Evolutionary conservation across 306 rosid species (phyloP), one percentile per base, ranked within the genome.

Genomic region (Vicia sativa): DNA sequence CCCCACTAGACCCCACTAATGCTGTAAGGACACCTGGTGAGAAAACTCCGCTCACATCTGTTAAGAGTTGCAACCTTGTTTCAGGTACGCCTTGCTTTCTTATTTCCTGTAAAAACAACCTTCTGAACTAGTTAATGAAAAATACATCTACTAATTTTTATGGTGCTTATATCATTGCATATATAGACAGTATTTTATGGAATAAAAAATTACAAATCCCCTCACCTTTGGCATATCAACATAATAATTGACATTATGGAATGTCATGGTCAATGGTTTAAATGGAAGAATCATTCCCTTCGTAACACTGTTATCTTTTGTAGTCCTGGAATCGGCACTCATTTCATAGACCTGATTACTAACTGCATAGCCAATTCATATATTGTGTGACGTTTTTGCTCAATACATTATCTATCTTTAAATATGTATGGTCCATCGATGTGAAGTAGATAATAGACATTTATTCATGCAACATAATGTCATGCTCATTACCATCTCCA

Each of bases 231-330:
- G 97, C 83, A 87, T 89, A 70, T 91, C 96, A 63, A 91, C 97
- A 72, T 60, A 91, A 77, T 91, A 91, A 68, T 84, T 91, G 77
- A 91, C 91, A 62, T 89, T 84, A 70, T 71, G 87, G 73, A 91
- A 91, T 62, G 95, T 91, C 97, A 91, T 85, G 77, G 96, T 89
- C 70, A 91, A 72, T 62, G 97, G 96, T 70, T 87, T 82, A 77
- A 91, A 91, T 34, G 97, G 95, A 84, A 91, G 96, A 79, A 87
- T 91, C 97, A 91, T 91, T 82, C 97, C 97, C 81, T 87, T 89
- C 45, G 14, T 67, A 42, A 39, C 64, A 38, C 41, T 65, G 43
- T 61, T 74, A 16, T 60, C 74, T 64, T 45, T 65, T 16, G 69
- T 25, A 49, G 82, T 71, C 65, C 31, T 50, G 39, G 74, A 18